These are phyloP conservation scores for Pleurotus djamor DNA, from an alignment of 768 basidiomycete species.

Conservation along the genomic window DNA sequence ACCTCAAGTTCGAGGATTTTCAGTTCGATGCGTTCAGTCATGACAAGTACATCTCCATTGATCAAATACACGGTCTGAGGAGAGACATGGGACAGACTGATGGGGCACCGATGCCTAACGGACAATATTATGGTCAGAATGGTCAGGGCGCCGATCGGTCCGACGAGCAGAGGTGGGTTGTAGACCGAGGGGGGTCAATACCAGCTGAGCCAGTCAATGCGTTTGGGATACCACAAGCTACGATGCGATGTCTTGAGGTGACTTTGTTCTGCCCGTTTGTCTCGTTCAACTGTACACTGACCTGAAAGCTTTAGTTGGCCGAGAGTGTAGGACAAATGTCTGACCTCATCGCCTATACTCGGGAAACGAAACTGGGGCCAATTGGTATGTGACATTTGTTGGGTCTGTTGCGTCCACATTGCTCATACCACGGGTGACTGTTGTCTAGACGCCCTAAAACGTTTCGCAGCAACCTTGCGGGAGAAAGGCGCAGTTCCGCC, in stretches of 20 bases:
- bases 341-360: constrained; percentile 70
- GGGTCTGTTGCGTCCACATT: background rate
- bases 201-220: constrained; percentile 85
- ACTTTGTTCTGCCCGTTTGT: constrained; percentile 13
- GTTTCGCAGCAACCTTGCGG: constrained; percentile 36
- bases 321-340: constrained; percentile 82
- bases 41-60: constrained; percentile 74
- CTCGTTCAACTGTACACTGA: background rate
- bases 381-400: constrained; percentile 47
- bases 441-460: constrained; percentile 37
- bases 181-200: constrained; percentile 56
- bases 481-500: constrained; percentile 16
- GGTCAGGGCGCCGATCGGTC: constrained; percentile 56
- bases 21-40: constrained; percentile 71
- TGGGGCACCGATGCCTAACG: constrained; percentile 20
- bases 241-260: constrained; percentile 87
- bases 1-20: constrained; percentile 69
- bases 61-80: constrained; percentile 54
- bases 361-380: constrained; percentile 54
- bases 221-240: constrained; percentile 86
- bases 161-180: constrained; percentile 63
- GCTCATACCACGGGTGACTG: constrained; percentile 4
- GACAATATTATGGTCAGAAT: constrained; percentile 19
- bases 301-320: constrained; percentile 48
- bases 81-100: constrained; percentile 21